Conservation (phyloP, 2,329 filamentous ascomycete genomes). For the Calonectria multiphialidica region DNA sequence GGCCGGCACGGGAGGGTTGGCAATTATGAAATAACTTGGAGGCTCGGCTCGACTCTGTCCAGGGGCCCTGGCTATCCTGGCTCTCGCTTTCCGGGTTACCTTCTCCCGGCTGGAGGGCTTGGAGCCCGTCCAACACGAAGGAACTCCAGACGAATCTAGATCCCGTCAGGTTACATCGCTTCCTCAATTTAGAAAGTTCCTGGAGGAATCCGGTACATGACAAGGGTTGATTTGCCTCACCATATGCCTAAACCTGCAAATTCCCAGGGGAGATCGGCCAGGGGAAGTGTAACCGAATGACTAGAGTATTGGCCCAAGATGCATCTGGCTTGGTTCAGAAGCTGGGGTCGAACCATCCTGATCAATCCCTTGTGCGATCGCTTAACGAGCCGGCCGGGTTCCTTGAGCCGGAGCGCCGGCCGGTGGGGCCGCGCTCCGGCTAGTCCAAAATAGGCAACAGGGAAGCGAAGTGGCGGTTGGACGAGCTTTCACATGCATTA, state of each 20-base stretch:
- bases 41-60: neutral
- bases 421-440: neutral
- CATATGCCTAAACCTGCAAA: neutral
- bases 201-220: neutral
- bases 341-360: neutral
- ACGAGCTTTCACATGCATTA: no score
- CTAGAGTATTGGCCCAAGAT: neutral
- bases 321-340: neutral
- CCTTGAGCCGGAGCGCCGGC: neutral
- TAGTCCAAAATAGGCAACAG: constrained; percentile 11
- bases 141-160: neutral
- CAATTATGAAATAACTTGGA: neutral
- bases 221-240: constrained; percentile 9
- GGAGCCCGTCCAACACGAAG: neutral
- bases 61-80: neutral
- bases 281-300: neutral
- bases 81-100: neutral
- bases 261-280: constrained; percentile 6
- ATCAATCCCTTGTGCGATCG: constrained; percentile 9
- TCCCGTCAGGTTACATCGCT: constrained; percentile 8
- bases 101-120: neutral
- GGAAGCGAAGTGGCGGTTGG: neutral
- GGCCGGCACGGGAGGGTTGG: neutral
- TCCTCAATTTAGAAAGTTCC: constrained; percentile 7
- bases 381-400: neutral